Evolutionary conservation across 2,329 filamentous ascomycete species (phyloP), one percentile per base, ranked within the genome.

Genomic region (Sporothrix dimorphospora): DNA sequence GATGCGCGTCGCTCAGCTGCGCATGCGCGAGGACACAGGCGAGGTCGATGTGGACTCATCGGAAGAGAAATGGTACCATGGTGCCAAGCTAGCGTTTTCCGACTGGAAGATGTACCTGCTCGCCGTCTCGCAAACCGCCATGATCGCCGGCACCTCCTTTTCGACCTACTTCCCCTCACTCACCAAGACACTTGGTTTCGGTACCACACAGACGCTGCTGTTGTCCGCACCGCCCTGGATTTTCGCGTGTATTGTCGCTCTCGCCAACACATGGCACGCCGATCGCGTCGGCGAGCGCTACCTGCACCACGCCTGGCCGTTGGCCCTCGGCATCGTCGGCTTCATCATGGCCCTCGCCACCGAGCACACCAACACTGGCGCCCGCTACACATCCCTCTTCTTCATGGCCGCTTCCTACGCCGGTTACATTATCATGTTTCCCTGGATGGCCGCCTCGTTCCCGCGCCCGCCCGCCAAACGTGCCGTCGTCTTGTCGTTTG

Each of bases 381-480:
- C 86, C 7, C 86, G 88, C 69, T 90, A 90, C 78, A 78, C 89
- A 5, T 87, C 88, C 1, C 83, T 90, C 19, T 90, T 90, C 80
- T 81, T 90, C 0, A 86, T 89, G 76, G 85, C 88, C 0, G 82
- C 71, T 4, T 66, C 65, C 1, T 90, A 90, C 74, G 87, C 87
- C 0, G 86, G 86, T 12, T 84, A 83, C 79, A 86, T 86, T 75
- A 83, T 87, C 71, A 82, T 85, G 45, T 70, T 67, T 75, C 85
- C 55, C 6, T 69, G 57, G 59, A 42, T 71, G 24, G 84, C 83
- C 69, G 86, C 85, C 0, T 86, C 85, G 0, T 87, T 87, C 79
- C 87, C 88, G 0, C 85, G 87, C 0, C 87, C 72, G 30, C 63
- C 69, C 1, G 72, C 69, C 16, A 73, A 73, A 24, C 65, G 65